A percentile compares a stretch with the other conserved stretches of the same genome.
phyloP scores from a whole-genome alignment of 2,329 filamentous ascomycete genomes.

The Aspergillus luchuensis region DNA sequence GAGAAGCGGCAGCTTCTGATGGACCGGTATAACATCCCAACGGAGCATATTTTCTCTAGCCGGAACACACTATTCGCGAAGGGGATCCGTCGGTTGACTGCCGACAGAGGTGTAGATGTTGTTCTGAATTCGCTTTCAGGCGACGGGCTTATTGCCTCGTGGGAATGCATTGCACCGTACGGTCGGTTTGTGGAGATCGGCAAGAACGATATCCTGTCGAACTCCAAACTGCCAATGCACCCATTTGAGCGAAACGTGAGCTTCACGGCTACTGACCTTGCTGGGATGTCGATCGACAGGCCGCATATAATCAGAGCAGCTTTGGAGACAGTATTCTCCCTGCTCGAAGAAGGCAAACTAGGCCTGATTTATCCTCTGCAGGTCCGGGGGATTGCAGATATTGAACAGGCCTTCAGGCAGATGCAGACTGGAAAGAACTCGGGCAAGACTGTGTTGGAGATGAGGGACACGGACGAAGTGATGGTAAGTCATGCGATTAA shows the following conservation, averaged over 20 bases:
- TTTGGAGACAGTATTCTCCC: not conserved
- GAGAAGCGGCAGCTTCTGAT: conserved; percentile 31
- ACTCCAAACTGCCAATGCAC: conserved; percentile 17
- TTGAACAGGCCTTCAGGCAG: conserved; percentile 32
- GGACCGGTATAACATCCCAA: conserved; percentile 21
- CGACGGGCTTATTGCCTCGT: conserved; percentile 30
- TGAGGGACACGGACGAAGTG: conserved; percentile 7
- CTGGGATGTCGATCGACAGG: conserved; percentile 7
- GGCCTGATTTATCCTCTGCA: conserved; percentile 33
- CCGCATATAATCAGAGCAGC: not conserved
- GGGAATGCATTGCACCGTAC: conserved; percentile 30
- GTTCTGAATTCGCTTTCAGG: conserved; percentile 30
- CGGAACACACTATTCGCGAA: conserved; percentile 27
- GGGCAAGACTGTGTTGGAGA: conserved; percentile 41
- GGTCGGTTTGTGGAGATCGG: conserved; percentile 27
- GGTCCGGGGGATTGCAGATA: conserved; percentile 27
- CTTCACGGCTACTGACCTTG: conserved; percentile 13
- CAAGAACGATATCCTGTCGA: conserved; percentile 11
- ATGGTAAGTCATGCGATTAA: not conserved
- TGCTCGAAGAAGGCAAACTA: conserved; percentile 23
- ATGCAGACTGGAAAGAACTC: conserved; percentile 40
- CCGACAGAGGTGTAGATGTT: conserved; percentile 27
- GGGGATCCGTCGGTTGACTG: conserved; percentile 22
- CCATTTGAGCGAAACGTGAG: conserved; percentile 11
- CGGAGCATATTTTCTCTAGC: conserved; percentile 30